Evolutionary conservation across 2,329 filamentous ascomycete genomes (phyloP), one percentile per base, ranked within the genome.

Genomic region (Fusarium zealandicum): DNA sequence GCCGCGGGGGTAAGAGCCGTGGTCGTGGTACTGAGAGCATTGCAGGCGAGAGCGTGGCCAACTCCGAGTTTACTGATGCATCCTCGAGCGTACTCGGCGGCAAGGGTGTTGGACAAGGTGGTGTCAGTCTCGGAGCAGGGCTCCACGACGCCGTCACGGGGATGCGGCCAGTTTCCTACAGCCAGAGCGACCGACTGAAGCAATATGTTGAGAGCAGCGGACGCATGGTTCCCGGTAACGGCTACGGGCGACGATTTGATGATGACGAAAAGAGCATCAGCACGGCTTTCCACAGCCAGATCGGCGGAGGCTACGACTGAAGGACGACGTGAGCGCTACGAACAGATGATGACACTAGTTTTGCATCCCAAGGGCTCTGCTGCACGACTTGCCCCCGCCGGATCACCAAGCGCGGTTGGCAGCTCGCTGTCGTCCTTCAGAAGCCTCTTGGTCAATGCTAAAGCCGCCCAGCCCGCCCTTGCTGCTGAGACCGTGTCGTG

Each of bases 251-350:
- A 67, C 81, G 80, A 45, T 86, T 89, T 58, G 95, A 99, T 65
- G 95, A 99, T 64, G 95, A 98, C 72, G 92, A 95, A 69, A 92
- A 95, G 76, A 98, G 93, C 75, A 86, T 98, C 69, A 96, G 92
- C 70, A 98, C 95, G 45, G 93, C 93, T 41, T 99, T 98, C 77
- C 93, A 93, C 57, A 97, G 92, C 78, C 95, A 98, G 75, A 87
- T 97, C 64, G 92, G 91, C 59, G 79, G 82, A 16, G 80, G 80
- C 54, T 82, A 81, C 63, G 80, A 82, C 69, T 82, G 80, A 82
- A 70, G 45, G 59, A 65, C 46, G 22, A 51, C 31, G 49, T 56
- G 60, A 67, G 59, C 51, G 56, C 55, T 56, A 67, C 54, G 60
- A 67, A 57, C 64, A 66, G 63, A 61, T 63, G 67, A 69, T 66